Evolutionary conservation across 2,329 filamentous ascomycete species (phyloP).

Genomic region (Diaporthe sp.): DNA sequence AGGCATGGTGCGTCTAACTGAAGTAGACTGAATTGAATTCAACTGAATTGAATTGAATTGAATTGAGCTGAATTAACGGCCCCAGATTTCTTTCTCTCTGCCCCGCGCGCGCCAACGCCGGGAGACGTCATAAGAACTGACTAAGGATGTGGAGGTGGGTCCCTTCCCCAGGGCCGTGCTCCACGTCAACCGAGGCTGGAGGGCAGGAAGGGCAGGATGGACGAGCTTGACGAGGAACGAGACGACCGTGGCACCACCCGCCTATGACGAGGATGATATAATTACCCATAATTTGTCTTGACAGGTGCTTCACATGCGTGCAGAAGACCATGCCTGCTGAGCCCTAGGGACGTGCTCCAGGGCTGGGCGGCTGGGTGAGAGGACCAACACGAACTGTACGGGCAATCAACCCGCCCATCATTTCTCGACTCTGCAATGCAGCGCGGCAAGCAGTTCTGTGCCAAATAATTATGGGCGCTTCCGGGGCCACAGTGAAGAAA

Average conservation of each 20-base stretch:
- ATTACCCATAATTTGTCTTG: neutral
- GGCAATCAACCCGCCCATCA: neutral
- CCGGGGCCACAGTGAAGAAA: constrained; percentile 19
- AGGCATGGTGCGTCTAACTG: neutral
- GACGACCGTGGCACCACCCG: neutral
- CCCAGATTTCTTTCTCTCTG: neutral
- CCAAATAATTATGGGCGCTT: constrained; percentile 17
- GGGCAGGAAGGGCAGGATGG: neutral
- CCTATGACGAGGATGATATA: neutral
- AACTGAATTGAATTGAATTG: neutral
- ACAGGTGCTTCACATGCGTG: neutral
- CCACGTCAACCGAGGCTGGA: constrained; percentile 20
- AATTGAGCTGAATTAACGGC: neutral
- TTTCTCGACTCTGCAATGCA: neutral
- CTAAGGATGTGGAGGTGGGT: constrained; percentile 28
- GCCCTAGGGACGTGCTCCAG: neutral
- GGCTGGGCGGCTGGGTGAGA: neutral
- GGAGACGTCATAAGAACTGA: constrained; percentile 20
- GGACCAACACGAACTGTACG: neutral
- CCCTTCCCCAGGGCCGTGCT: neutral
- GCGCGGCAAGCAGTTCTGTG: neutral
- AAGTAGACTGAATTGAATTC: neutral
- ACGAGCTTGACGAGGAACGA: neutral
- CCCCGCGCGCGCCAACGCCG: neutral
- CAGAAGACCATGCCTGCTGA: neutral